Conservation (phyloP, 2,329 filamentous ascomycete species). For the Colletotrichum lindemuthianum region DNA sequence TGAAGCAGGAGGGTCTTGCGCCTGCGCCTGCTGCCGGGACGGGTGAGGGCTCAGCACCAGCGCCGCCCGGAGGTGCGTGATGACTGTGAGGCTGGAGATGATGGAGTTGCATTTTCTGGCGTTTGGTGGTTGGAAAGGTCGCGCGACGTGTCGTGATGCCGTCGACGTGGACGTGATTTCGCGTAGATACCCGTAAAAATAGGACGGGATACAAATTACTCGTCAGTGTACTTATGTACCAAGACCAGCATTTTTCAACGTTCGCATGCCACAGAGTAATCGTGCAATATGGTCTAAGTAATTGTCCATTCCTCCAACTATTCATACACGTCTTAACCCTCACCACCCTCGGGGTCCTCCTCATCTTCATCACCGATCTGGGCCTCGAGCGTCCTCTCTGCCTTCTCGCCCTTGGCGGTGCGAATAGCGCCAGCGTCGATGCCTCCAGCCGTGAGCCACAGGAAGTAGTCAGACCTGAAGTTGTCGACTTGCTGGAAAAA, state of each 20-base stretch:
- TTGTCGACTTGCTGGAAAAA: conserved; percentile 85
- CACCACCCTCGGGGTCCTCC: conserved; percentile 59
- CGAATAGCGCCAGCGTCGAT: conserved; percentile 67
- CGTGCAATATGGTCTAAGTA: too few relatives aligned
- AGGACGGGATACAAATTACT: conserved; percentile 14
- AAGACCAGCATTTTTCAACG: too few relatives aligned
- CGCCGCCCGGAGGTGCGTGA: not conserved
- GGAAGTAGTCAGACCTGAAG: conserved; percentile 76
- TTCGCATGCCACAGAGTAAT: too few relatives aligned
- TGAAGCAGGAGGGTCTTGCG: conserved; percentile 9
- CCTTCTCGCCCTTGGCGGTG: conserved; percentile 52
- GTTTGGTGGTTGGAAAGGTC: conserved; percentile 1
- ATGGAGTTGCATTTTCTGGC: conserved; percentile 15
- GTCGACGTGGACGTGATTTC: not conserved
- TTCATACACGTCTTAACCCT: conserved; percentile 44
- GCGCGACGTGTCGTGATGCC: not conserved
- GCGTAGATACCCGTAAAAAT: conserved; percentile 24
- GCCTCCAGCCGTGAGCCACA: conserved; percentile 78
- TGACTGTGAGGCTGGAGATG: not conserved
- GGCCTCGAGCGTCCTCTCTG: conserved; percentile 46
- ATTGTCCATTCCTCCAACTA: not conserved
- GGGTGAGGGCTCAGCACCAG: not conserved
- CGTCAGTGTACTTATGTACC: not conserved
- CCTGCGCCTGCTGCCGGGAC: not conserved
- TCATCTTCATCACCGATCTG: conserved; percentile 55